These are phyloP conservation scores for Mycena leptocephala DNA, from an alignment of 768 basidiomycete species.

Conservation along the genomic window DNA sequence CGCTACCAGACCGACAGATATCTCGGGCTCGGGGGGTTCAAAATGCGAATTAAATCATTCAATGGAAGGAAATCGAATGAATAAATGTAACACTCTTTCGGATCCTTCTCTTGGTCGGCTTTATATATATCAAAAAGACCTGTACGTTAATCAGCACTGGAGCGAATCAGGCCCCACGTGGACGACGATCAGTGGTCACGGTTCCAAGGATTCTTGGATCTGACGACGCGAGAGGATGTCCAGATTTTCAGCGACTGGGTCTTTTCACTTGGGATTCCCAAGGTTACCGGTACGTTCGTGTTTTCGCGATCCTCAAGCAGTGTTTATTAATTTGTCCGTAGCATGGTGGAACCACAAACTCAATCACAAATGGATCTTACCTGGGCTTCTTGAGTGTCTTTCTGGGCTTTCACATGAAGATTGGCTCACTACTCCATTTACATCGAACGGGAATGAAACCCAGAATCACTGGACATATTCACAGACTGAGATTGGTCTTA, in stretches of 20 bases:
- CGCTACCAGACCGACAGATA: too few relatives aligned
- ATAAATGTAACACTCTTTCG: too few relatives aligned
- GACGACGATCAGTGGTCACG: not conserved
- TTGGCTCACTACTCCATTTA: not conserved
- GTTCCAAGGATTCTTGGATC: not conserved
- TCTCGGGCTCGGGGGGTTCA: too few relatives aligned
- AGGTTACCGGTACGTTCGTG: not conserved
- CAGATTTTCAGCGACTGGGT: not conserved
- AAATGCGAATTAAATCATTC: too few relatives aligned
- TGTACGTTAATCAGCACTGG: too few relatives aligned
- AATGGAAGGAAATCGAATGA: too few relatives aligned
- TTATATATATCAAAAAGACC: too few relatives aligned
- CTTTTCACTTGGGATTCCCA: too few relatives aligned
- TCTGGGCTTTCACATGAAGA: too few relatives aligned
- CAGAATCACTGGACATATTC: not conserved
- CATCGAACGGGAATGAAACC: not conserved
- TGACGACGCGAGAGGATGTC: not conserved
- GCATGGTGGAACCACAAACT: not conserved
- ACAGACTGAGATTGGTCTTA: too few relatives aligned
- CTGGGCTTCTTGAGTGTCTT: not conserved
- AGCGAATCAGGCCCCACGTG: conserved; percentile 4
- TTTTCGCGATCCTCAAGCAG: not conserved
- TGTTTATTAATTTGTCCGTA: not conserved
- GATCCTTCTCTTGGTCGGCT: too few relatives aligned
- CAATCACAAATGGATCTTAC: conserved; percentile 2